A percentile compares a stretch with the other conserved stretches of the same genome.
Conservation (phyloP, 2,329 filamentous ascomycete species). For the Aspergillus ochraceus region DNA sequence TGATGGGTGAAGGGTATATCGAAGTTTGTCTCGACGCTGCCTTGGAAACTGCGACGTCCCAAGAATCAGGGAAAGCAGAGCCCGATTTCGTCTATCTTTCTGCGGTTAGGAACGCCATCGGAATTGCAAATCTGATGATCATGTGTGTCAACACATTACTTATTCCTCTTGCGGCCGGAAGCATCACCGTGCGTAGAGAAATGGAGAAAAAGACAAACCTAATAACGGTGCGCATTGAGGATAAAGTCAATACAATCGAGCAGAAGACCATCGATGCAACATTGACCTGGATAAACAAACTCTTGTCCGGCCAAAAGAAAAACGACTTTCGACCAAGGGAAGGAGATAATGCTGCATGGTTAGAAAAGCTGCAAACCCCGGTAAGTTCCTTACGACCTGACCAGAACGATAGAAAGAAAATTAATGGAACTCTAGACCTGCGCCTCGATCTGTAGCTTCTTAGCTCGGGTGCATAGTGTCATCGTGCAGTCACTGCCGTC, state of each 20-base stretch:
- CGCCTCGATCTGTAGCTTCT: slow-evolving; percentile 75
- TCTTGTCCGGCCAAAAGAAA: slow-evolving; percentile 77
- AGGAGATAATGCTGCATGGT: slow-evolving; percentile 57
- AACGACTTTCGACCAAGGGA: slow-evolving; percentile 88
- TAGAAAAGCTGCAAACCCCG: slow-evolving; percentile 79
- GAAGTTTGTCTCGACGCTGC: slow-evolving; percentile 68
- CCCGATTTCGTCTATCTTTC: slow-evolving; percentile 85
- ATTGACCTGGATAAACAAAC: slow-evolving; percentile 71
- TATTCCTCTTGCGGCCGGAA: slow-evolving; percentile 82
- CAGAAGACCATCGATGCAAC: slow-evolving; percentile 71
- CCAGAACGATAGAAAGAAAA: no score
- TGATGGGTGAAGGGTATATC: slow-evolving; percentile 81
- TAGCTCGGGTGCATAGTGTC: slow-evolving; percentile 65
- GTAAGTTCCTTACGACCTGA: slow-evolving; percentile 26
- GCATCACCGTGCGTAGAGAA: slow-evolving; percentile 83
- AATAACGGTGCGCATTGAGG: slow-evolving; percentile 76
- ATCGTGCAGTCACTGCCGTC: slow-evolving; percentile 63
- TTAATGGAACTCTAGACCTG: slow-evolving; percentile 58
- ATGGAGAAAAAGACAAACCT: slow-evolving; percentile 80
- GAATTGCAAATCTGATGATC: slow-evolving; percentile 88
- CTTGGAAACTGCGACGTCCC: slow-evolving; percentile 70
- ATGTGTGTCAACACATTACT: slow-evolving; percentile 89
- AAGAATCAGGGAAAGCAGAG: slow-evolving; percentile 78
- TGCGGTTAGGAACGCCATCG: slow-evolving; percentile 76
- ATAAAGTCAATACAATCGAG: slow-evolving; percentile 73